Base-by-base conservation (phyloP, 441 rosid species). In the Gossypium trilobum region DNA sequence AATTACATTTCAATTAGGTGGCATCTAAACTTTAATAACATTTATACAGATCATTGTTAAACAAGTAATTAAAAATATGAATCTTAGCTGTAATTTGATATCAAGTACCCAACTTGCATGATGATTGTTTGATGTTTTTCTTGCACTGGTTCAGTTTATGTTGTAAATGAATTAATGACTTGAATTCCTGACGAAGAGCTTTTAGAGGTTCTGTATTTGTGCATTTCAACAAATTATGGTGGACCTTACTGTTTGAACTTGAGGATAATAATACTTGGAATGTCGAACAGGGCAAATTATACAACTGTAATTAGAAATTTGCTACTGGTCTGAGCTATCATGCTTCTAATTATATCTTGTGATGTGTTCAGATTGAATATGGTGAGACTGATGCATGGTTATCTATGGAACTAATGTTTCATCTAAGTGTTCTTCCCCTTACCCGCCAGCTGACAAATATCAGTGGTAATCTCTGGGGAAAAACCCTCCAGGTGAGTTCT, bases 341-440 rank as follows among this genome's bases (percentile, higher is more conserved):
- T 78, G 59, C 17, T 80, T 78, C 78, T 80, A 50, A 82, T 59
- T 16, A 71, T 72, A 54, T 61, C 71, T 73, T 73, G 25, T 78
- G 68, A 54, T 85, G 54, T 60, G 17, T 79, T 55, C 92, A 95
- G 99, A 87, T 92, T 78, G 98, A 95, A 78, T 91, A 77, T 72
- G 99, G 98, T 8, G 99, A 95, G 83, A 91, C 96, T 50, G 99
- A 95, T 87, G 97, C 98, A 57, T 92, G 98, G 98, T 82, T 95
- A 74, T 89, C 99, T 22, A 84, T 95, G 99, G 99, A 95, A 86
- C 95, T 95, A 75, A 91, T 92, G 99, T 89, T 95, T 86, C 95
- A 89, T 87, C 74, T 92, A 78, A 92, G 95, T 71, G 83, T 87
- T 85, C 97, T 95, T 83, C 99, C 99, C 57, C 99, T 92, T 72